phyloP scores from a whole-genome alignment of 2,329 filamentous ascomycete genomes.

The Paraphaeosphaeria sporulosa region DNA sequence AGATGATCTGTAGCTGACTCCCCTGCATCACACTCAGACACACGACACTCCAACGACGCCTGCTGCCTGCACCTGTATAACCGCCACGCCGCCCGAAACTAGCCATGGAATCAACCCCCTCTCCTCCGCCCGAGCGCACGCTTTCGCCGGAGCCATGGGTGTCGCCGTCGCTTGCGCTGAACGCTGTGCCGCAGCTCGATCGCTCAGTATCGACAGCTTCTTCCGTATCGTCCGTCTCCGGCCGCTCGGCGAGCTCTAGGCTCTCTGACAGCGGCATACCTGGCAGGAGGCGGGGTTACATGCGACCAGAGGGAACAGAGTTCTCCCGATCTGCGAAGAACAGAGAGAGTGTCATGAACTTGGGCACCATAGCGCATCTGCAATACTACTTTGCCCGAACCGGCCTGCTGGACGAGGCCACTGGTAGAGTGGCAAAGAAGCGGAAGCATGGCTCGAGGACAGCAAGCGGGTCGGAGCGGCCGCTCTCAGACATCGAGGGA shows the following conservation, averaged over 20 bases:
- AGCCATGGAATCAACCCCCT: conserved; percentile 40
- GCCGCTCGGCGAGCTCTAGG: conserved; percentile 69
- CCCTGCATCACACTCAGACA: not conserved
- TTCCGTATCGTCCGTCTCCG: conserved; percentile 62
- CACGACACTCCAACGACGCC: not conserved
- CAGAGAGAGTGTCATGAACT: conserved; percentile 91
- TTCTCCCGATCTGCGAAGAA: conserved; percentile 91
- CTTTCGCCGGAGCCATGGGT: conserved; percentile 70
- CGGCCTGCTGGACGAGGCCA: conserved; percentile 90
- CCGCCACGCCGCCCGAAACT: conserved; percentile 4
- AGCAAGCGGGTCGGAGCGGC: conserved; percentile 40
- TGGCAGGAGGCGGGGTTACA: conserved; percentile 76
- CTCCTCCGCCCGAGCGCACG: conserved; percentile 53
- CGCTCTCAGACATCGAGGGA: conserved; percentile 35
- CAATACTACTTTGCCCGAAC: conserved; percentile 99
- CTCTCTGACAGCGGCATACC: conserved; percentile 54
- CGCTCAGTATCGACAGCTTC: conserved; percentile 71
- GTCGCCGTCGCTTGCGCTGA: conserved; percentile 69
- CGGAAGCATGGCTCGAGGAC: conserved; percentile 55
- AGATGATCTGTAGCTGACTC: conserved; percentile 6
- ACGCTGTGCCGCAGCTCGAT: conserved; percentile 65
- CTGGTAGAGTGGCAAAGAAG: conserved; percentile 81
- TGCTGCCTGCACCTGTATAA: conserved; percentile 7
- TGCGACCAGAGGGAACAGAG: conserved; percentile 83
- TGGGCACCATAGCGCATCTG: conserved; percentile 95